Evolutionary conservation across 139 green algal species (phyloP), one percentile per base, ranked within the genome.

Genomic region (Chlamydomonas applanata): DNA sequence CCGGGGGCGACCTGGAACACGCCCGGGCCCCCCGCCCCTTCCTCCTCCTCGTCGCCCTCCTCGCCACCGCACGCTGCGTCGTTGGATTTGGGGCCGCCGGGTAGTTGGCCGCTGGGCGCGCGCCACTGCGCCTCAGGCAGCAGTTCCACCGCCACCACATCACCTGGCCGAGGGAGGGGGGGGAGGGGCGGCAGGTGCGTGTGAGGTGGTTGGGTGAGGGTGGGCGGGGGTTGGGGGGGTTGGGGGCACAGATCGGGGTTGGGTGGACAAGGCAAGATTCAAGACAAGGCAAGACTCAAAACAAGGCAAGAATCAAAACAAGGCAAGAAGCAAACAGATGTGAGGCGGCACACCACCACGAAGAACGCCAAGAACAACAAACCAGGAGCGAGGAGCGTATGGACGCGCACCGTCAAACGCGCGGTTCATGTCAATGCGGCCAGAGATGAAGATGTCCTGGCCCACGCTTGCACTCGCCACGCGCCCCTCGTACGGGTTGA

Each of bases 61-160:
- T 63, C 87, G 2, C 69, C 79, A 13, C 35, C 57, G 0, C 33
- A 82, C 27, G n/a, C 72, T 24, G 32, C 61, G 16, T 69, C 81
- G 27, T 36, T 65, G 32, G 49, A 61, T 25, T 44, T 75, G 24
- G 30, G 22, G 4, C 49, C 34, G 44, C 53, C 71, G 0, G 82
- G 83, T 46, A 90, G 80, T 64, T 72, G 65, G 5, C 56, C 72
- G 76, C 69, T 86, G 64, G 76, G 70, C 0, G 44, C 69, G 7
- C 75, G 72, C 92, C 94, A 98, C 72, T 95, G 69, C 0, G 83
- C 77, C 79, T 97, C 82, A 0, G 94, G 92, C 54, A 95, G 87
- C 78, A 96, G 80, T 82, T 96, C 91, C 32, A 97, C 83, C 52
- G 71, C 84, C 71, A 89, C 84, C 30, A 95, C 76, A 60, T 89